These are phyloP conservation scores for Xerophyta viscosa DNA, from an alignment of 106 monocot genomes.

Conservation along the genomic window DNA sequence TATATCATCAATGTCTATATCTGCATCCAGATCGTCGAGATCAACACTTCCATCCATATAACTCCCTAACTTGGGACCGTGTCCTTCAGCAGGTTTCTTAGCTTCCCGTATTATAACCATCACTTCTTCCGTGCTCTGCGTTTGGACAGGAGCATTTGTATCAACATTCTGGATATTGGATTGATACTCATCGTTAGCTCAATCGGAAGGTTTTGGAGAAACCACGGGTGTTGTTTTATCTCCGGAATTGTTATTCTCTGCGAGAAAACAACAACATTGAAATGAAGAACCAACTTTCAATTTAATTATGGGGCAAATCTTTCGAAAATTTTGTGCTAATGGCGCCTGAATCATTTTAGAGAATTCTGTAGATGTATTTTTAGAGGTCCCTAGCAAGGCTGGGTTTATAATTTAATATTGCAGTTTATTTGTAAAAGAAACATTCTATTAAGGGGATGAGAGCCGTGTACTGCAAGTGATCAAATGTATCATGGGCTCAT, in stretches of 20 bases:
- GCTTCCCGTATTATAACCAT: slow-evolving; percentile 63
- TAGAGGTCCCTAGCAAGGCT: too few relatives aligned
- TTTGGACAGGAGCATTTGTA: slow-evolving; percentile 22
- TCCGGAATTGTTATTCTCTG: slow-evolving; percentile 75
- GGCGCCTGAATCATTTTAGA: too few relatives aligned
- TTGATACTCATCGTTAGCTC: slow-evolving; percentile 46
- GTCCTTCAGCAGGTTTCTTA: slow-evolving; percentile 27
- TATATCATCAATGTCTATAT: slow-evolving; percentile 65
- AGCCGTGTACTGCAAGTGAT: too few relatives aligned
- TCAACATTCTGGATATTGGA: slow-evolving; percentile 8
- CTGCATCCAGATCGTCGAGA: slow-evolving; percentile 49
- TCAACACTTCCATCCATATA: slow-evolving; percentile 41
- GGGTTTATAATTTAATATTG: too few relatives aligned
- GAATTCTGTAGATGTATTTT: too few relatives aligned
- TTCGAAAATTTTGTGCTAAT: background rate
- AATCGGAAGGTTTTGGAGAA: slow-evolving; percentile 51
- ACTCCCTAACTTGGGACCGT: background rate
- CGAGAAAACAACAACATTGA: background rate
- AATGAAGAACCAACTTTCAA: background rate
- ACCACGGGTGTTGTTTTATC: slow-evolving; percentile 70
- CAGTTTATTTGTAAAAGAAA: too few relatives aligned
- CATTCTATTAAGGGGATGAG: too few relatives aligned
- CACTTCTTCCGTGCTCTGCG: slow-evolving; percentile 53
- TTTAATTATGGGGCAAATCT: background rate
- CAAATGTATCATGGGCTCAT: too few relatives aligned